Evolutionary conservation across 108 stramenopile species (phyloP), one percentile per base, ranked within the genome.

Genomic region (Discostella stelligeroides): DNA sequence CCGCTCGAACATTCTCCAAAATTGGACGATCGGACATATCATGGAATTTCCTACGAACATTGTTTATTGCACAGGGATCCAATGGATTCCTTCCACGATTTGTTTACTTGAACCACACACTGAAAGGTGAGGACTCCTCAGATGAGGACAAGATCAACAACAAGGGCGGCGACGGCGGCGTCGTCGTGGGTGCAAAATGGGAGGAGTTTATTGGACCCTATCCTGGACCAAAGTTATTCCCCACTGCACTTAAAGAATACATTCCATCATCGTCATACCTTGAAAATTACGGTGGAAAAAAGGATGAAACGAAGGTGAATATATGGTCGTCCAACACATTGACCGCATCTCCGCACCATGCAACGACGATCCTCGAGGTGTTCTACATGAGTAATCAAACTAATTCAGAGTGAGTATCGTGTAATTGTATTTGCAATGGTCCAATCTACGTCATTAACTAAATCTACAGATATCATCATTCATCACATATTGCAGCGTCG

Each of bases 321-420:
- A 28, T 80, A 25, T 75, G 73, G 67, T 69, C 79, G 0, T 75
- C 79, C 4, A 70, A 70, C 37, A 70, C 67, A 40, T 48, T 81
- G 30, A 66, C 71, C 57, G 72, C 80, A 18, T 30, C 65, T 45
- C 80, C 80, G 1, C 50, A 66, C 53, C 80, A 81, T 30, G 75
- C 80, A 7, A 72, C 80, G 29, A 30, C 64, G 10, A 60, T 76
- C 7, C 71, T 81, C 10, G 73, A 81, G 8, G 39, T 58, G 48
- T 81, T 81, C 66, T 81, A 76, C 50, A 27, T 81, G 57, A 61
- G 66, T 60, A 76, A 72, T 53, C 80, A 81, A 60, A 81, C 80
- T 0, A 46, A 48, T 0, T 46, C 37, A n/a, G 80, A 81, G 53
- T 54, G 13, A 54, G 48, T 25, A n/a, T n/a, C n/a, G n/a, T n/a